phyloP scores from a whole-genome alignment of 257 asterid genomes.

The Petrea volubilis region DNA sequence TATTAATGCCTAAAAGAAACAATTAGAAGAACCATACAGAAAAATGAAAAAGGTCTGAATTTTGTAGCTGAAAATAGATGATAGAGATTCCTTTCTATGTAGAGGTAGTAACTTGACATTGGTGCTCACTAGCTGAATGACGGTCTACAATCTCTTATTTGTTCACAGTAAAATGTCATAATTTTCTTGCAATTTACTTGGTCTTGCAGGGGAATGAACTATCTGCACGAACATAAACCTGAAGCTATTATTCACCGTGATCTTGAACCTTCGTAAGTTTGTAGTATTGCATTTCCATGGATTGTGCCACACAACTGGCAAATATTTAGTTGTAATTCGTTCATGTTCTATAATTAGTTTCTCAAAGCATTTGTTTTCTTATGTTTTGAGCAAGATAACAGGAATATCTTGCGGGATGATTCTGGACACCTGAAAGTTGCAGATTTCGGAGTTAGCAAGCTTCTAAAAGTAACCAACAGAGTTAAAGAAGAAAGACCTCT shows the following conservation, averaged over 20 bases:
- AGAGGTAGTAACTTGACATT: not conserved
- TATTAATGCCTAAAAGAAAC: not conserved
- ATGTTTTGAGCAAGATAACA: constrained; percentile 43
- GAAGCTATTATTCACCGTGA: constrained; percentile 92
- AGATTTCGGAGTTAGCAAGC: constrained; percentile 93
- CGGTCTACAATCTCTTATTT: constrained; percentile 1
- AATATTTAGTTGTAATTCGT: not conserved
- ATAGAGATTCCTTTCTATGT: not conserved
- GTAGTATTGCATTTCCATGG: constrained; percentile 11
- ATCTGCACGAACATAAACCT: constrained; percentile 78
- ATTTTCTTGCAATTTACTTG: constrained; percentile 19
- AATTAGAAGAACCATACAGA: too few species aligned
- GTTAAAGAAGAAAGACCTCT: constrained; percentile 71
- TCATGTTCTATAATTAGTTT: constrained; percentile 17
- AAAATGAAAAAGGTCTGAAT: not conserved
- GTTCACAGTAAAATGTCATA: not conserved
- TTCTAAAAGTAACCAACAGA: constrained; percentile 70
- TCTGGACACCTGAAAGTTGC: constrained; percentile 98
- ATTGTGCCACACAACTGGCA: not conserved
- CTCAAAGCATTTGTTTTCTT: constrained; percentile 12
- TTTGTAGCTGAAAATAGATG: not conserved
- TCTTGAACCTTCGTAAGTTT: constrained; percentile 94
- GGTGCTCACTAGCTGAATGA: not conserved
- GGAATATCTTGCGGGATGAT: constrained; percentile 93
- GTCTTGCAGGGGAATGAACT: constrained; percentile 88